Evolutionary conservation across 164 flowering plant species (phyloP), one percentile per base, ranked within the genome.

Genomic region (Amborella trichopoda): DNA sequence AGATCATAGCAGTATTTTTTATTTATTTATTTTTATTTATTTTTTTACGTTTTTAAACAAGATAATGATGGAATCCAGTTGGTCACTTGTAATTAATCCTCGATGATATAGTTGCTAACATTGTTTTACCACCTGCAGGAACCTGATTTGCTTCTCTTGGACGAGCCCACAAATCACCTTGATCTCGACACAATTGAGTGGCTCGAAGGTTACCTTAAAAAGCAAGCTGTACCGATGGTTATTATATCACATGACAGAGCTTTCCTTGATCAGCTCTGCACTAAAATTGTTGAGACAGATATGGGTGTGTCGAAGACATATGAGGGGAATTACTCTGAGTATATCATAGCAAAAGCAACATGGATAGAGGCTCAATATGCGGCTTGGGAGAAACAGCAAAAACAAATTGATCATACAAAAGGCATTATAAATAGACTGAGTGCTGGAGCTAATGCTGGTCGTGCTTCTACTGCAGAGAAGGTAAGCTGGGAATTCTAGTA

Each of bases 171-270:
- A 28, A 93, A 93, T 76, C 99, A 93, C 58, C 91, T 93, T 49
- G 99, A 93, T 66, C 94, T 93, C 48, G 97, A 85, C 50, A 76
- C 99, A 2, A 85, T 93, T 52, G 94, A 88, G 66, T 93, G 99
- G 99, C 94, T 93, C 48, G 99, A 93, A 64, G 81, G 78, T 50
- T 93, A 93, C 62, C 84, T 93, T 32, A 60, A 61, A 25, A 71
- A 79, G 78, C 93, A 85, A 65, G 79, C 68, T 48, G 95, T 88
- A 39, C 96, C 99, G 0, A 85, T 88, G 95, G 99, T 93, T 45
- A 79, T 93, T 50, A 85, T 93, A 66, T 93, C 99, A 61, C 99
- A 93, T 65, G 99, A 93, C 70, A 69, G 99, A 69, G 99, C 96
- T 49, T 93, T 93, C 63, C 99, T 93, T 52, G 97, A 93, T 65